Conservation (phyloP, 768 basidiomycete species). For the Dentipellis sp. region DNA sequence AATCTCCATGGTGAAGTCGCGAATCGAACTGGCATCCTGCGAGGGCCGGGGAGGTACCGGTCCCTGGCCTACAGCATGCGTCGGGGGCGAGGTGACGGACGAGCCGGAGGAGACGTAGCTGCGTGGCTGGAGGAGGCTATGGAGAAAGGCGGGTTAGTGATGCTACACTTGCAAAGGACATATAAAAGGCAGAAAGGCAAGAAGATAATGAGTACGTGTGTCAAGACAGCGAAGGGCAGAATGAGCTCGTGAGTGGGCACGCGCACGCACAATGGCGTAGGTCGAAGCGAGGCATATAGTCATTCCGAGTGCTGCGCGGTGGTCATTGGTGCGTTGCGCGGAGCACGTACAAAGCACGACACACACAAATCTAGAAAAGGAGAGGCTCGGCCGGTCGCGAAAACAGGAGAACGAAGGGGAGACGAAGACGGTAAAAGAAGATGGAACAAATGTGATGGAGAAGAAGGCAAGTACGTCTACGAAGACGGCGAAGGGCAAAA, state of each 20-base stretch:
- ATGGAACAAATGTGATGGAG: background rate
- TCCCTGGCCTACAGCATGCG: background rate
- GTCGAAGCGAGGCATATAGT: no score
- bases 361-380: no score
- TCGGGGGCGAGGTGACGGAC: background rate
- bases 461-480: background rate
- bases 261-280: no score
- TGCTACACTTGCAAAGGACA: background rate
- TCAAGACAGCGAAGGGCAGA: no score
- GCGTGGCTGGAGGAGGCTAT: slow-evolving; percentile 48
- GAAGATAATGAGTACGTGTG: no score
- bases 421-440: background rate
- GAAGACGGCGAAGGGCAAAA: background rate
- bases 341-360: no score
- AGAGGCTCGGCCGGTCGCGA: no score
- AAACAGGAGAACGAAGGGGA: no score
- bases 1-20: slow-evolving; percentile 1
- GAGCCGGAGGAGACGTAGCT: slow-evolving; percentile 29
- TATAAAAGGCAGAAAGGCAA: no score
- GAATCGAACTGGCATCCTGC: slow-evolving; percentile 40
- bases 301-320: no score
- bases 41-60: slow-evolving; percentile 22
- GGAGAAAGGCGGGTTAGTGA: slow-evolving; percentile 1
- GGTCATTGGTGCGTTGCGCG: no score
- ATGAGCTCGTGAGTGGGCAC: no score